These are phyloP conservation scores for Mycena polygramma DNA, from an alignment of 768 basidiomycete species.

Conservation along the genomic window DNA sequence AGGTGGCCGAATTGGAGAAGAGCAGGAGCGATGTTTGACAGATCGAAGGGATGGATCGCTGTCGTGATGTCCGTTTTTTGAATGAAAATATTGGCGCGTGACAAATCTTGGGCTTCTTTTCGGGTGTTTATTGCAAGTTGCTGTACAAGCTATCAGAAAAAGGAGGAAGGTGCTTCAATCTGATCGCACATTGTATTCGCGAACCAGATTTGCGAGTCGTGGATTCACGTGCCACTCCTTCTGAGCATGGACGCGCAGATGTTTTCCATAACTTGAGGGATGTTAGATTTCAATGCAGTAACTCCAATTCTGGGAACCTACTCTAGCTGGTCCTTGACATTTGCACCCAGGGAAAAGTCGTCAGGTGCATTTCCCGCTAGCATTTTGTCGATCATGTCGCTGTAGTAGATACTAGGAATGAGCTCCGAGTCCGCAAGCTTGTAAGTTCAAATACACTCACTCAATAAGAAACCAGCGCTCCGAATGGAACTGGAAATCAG, in stretches of 20 bases:
- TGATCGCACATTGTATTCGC: neutral
- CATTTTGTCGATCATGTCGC: neutral
- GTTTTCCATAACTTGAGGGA: neutral
- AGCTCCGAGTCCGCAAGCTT: neutral
- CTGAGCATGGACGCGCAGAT: neutral
- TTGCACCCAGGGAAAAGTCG: neutral
- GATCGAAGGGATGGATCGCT: neutral
- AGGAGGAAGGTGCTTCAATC: too few species aligned
- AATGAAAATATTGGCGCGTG: neutral
- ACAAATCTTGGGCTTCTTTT: neutral
- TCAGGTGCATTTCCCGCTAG: neutral
- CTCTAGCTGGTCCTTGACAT: neutral
- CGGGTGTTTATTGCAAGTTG: neutral
- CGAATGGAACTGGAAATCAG: neutral
- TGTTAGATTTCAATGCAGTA: neutral
- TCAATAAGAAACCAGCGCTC: neutral
- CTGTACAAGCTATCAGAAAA: neutral
- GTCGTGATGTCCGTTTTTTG: neutral
- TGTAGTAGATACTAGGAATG: neutral
- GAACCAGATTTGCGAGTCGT: neutral
- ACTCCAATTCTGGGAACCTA: neutral
- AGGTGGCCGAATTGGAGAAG: neutral
- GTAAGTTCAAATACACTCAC: neutral
- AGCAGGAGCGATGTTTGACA: neutral
- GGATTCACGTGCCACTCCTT: slow-evolving; percentile 3